These are phyloP conservation scores for Amanita pallidorosea DNA, from an alignment of 768 basidiomycete genomes.

Conservation along the genomic window DNA sequence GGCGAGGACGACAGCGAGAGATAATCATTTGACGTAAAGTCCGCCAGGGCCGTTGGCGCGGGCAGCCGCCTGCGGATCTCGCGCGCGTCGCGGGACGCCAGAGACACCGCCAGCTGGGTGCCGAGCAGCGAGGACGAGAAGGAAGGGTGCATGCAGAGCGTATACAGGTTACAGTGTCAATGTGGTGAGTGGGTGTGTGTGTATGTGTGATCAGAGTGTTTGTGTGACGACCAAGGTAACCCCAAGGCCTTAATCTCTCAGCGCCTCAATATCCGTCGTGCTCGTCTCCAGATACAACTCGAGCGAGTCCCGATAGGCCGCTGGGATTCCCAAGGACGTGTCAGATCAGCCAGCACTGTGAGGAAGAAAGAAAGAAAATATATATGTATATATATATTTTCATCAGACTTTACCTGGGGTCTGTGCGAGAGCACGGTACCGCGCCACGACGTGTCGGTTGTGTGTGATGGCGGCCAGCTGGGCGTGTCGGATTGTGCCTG, in stretches of 20 bases:
- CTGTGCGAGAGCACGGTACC: conserved; percentile 45
- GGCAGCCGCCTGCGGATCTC: conserved; percentile 64
- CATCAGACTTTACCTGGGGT: conserved; percentile 31
- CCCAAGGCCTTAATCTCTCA: conserved; percentile 45
- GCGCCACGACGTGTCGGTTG: conserved; percentile 61
- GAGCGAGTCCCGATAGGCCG: conserved; percentile 50
- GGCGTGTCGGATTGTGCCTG: conserved; percentile 82
- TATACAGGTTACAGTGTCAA: not conserved
- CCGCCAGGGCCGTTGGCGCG: conserved; percentile 36
- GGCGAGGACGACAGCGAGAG: conserved; percentile 65
- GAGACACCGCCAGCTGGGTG: conserved; percentile 35
- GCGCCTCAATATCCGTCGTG: conserved; percentile 47
- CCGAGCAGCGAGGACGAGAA: conserved; percentile 16
- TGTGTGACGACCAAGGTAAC: not conserved
- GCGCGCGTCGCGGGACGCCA: conserved; percentile 55
- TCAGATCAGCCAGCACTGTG: not conserved
- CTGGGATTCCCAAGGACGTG: conserved; percentile 17
- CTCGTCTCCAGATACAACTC: conserved; percentile 47
- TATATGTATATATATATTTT: too few species aligned
- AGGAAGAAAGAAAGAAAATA: not conserved
- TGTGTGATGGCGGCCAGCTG: conserved; percentile 70
- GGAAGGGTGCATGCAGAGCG: not conserved
- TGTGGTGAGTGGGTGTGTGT: too few species aligned
- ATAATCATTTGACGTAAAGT: conserved; percentile 92
- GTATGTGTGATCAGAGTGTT: not conserved